Percentiles rank a stretch among this genome's conserved stretches.
These are phyloP conservation scores for Gossypium schwendimanii DNA, from an alignment of 441 rosid species.

Conservation along the genomic window DNA sequence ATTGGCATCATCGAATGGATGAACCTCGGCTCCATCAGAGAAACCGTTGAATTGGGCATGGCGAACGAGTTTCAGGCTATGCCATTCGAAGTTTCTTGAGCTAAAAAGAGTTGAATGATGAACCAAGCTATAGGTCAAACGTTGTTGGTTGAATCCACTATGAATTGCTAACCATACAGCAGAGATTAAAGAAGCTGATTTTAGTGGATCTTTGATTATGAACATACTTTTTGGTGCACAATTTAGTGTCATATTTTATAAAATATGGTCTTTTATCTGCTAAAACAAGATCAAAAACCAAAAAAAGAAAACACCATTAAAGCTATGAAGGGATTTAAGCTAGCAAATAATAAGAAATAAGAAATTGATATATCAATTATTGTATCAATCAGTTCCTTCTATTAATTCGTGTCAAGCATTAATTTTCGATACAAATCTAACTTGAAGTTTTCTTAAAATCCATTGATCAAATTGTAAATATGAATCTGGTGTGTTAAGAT, in stretches of 20 bases:
- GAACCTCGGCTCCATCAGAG: slow-evolving; percentile 16
- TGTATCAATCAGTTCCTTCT: too few relatives aligned
- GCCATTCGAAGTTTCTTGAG: slow-evolving; percentile 15
- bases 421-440: too few relatives aligned
- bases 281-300: not conserved
- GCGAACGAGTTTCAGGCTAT: slow-evolving; percentile 21
- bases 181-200: slow-evolving; percentile 8
- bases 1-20: slow-evolving; percentile 11
- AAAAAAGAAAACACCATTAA: slow-evolving; percentile 8
- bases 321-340: not conserved
- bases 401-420: too few relatives aligned
- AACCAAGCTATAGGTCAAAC: not conserved
- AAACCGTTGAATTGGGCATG: slow-evolving; percentile 31
- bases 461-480: not conserved
- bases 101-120: not conserved
- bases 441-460: too few relatives aligned
- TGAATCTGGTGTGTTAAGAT: too few relatives aligned
- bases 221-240: slow-evolving; percentile 14
- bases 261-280: not conserved
- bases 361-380: too few relatives aligned
- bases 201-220: slow-evolving; percentile 12
- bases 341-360: too few relatives aligned
- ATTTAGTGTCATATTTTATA: slow-evolving; percentile 22
- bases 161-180: slow-evolving; percentile 8
- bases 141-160: not conserved